Evolutionary conservation across 106 monocot species (phyloP), one percentile per base, ranked within the genome.

Genomic region (Platanthera zijinensis): DNA sequence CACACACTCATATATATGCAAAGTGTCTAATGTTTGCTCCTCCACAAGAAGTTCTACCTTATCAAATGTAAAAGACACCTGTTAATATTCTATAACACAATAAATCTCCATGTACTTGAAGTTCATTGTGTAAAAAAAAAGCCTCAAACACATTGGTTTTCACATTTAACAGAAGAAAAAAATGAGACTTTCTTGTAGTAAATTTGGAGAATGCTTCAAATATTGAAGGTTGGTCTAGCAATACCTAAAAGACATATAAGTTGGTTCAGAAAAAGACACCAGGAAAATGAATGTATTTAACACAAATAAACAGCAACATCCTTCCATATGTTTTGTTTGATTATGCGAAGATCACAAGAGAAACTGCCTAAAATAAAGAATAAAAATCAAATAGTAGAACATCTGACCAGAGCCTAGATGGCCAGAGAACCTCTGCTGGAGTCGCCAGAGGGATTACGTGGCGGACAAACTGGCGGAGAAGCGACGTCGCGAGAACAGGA

Each of bases 1-100:
- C 17, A 48, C 71, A 15, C 48, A 71, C 71, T 71, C 71, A 49
- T 47, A 7, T 17, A 48, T 48, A 71, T 71, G 48, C 17, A 71
- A 71, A 71, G 5, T 71, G 48, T 71, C 71, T 7, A 71, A 48
- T 28, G 22, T 18, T 71, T 71, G 71, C 71, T 71, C 71, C 48
- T 71, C 71, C 12, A 71, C 71, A 0, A 71, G 48, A 21, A 17
- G 71, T n/a, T 71, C 71, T 17, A 71, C 17, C 71, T 71, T 71
- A 71, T 71, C 71, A 71, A 71, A 71, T 17, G 48, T 17, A n/a
- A 48, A 11, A 1, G 7, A 18, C 14, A 71, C 46, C 71, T 71
- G 71, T 49, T 46, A 46, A 10, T 17, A 48, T 3, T 70, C 48
- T 11, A 45, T 2, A 5, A n/a, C n/a, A 47, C 7, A 48, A 48